Evolutionary conservation across 495 filamentous ascomycete genomes (phyloP), one percentile per base, ranked within the genome.

Genomic region (Tuber magnatum): DNA sequence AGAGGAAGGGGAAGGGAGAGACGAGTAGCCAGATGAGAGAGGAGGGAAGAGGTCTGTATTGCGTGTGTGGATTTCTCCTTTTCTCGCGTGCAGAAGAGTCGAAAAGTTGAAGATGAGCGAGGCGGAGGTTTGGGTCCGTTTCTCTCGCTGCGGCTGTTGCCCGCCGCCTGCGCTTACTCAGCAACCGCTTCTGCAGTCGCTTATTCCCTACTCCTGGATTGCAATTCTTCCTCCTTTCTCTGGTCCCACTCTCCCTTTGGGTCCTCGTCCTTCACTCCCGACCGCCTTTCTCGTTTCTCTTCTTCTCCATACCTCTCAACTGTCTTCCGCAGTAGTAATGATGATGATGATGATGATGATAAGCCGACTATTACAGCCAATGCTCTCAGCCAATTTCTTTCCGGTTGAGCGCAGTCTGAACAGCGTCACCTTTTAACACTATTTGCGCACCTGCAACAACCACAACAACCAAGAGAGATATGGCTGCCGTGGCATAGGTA

Each of bases 81-180:
- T 79, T 79, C 77, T 79, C 56, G 76, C 69, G 70, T 70, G 76
- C 72, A 75, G 68, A 73, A 79, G 72, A 70, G 70, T 73, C 74
- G 70, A 73, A 75, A 79, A 77, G 77, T 77, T 75, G 77, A 76
- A 77, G 77, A 79, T 76, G 77, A 79, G 77, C 69, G 77, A 73
- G 74, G 76, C 74, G 69, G 73, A 75, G 71, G 76, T 73, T 79
- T 74, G 43, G 75, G 46, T 78, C 61, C 28, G 56, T 35, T n/a
- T 65, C 28, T 65, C 56, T 35, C 56, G 8, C 76, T 79, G 76
- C 77, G 77, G 77, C 77, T 79, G 76, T 71, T 79, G 73, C 70
- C 70, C 77, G 72, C 78, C 73, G 73, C 32, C 70, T 71, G 46
- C n/a, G 73, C 22, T 79, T 70, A 79, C 72, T 79, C 77, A 79